Base-by-base conservation (phyloP, 169 alveolate genomes). In the Plasmodium fragile region DNA sequence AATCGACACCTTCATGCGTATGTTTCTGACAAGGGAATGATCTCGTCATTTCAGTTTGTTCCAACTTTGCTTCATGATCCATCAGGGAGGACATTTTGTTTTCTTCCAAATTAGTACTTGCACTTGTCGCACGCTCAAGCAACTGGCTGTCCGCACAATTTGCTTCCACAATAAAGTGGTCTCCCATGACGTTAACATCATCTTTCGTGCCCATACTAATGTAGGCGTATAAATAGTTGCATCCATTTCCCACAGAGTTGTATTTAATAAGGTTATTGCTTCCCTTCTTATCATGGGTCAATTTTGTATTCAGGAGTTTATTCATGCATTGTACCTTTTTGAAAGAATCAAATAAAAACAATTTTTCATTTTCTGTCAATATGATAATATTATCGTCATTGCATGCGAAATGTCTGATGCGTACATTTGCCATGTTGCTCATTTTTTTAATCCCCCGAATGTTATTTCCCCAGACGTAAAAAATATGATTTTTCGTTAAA, bases 311-410 rank as follows among this genome's bases (percentile, higher is more conserved):
- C 69, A 87, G 41, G 43, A 87, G 80, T 41, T 53, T 87, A 39
- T 87, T 87, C 82, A 87, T 39, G 10, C 25, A 53, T 39, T 87
- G 81, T 28, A 87, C 49, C 71, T 77, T 87, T 22, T 71, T 87
- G 4, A 10, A 39, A 5, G 85, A 22, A 25, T 87, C 87, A n/a
- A 87, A 36, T 77, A 78, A 59, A 77, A 87, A 87, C 41, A 87
- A 59, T 2, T 87, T 73, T n/a, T 87, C 70, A 53, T 78, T 59
- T 55, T 87, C 81, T 22, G 93, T 87, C 52, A 87, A 59, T 77
- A 87, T 87, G 70, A 87, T 87, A 78, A 78, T 87, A 45, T 87
- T 87, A 77, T 87, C 75, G 25, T 87, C 93, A 87, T 77, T 87
- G 71, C 93, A 87, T 11, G 89, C 59, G 43, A 87, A 87, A 3